Evolutionary conservation across 192 early-diverging fungal genomes (phyloP), one percentile per base, ranked within the genome.

Genomic region (Coemansia sp.): DNA sequence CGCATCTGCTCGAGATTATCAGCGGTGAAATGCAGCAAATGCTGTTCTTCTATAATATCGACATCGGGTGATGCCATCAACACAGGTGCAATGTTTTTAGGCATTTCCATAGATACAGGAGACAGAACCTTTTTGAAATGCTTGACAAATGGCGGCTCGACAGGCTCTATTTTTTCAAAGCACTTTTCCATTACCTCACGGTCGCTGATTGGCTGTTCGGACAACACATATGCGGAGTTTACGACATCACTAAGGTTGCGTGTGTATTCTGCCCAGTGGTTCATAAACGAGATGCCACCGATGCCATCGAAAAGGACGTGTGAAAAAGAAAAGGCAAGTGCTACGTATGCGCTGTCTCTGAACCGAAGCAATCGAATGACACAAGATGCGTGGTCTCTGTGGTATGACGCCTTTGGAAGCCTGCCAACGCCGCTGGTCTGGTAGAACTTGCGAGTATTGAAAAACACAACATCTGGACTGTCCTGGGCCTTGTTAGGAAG

Each of bases 231-330:
- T 0, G 16, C 42, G 2, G 51, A 33, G 30, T 60, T 62, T 25
- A 63, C 70, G 11, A 61, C 60, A 7, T 12, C 33, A 36, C 14
- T 25, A 5, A 71, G 34, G 48, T 73, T 67, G 61, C 79, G 70
- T 10, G 67, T 48, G 45, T 76, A 73, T 40, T 72, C 73, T 1
- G 79, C 73, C 79, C 73, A 76, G 57, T 76, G 61, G 48, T 63
- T 73, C 52, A 73, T 58, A 55, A 82, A 71, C 5, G n/a, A 32
- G 1, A 63, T 61, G 0, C 48, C 38, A 3, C 70, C 63, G 4
- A 56, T 67, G 3, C 61, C 79, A 33, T 82, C 79, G 63, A 82
- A 76, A 22, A 82, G 28, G 0, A 68, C 71, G 49, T 82, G 79
- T 10, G 73, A 61, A 16, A 82, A 4, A 2, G 69, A 72, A 38